phyloP scores from a whole-genome alignment of 2,329 filamentous ascomycete species.

The Arachnopeziza araneosa region DNA sequence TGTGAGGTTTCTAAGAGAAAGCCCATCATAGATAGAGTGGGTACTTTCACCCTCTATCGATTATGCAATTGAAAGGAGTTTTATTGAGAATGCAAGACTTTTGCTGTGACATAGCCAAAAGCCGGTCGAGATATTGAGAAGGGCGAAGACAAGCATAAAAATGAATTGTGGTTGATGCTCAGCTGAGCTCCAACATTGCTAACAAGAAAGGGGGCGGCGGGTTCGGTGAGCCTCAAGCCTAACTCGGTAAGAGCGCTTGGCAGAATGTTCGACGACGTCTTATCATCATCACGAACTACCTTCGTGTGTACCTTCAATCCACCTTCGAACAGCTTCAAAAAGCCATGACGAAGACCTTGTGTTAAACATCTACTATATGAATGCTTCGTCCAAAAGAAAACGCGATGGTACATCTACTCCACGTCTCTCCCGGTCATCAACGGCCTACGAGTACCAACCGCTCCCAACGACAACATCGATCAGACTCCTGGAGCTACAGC shows the following conservation, averaged over 20 bases:
- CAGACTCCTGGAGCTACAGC: conserved; percentile 1
- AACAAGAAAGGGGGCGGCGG: not conserved
- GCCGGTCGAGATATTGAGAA: too few species aligned
- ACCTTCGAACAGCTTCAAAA: not conserved
- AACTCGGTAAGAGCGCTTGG: not conserved
- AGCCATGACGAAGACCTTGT: not conserved
- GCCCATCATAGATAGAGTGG: too few species aligned
- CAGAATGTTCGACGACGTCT: not conserved
- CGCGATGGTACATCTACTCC: not conserved
- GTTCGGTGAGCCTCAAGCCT: not conserved
- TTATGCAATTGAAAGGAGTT: too few species aligned
- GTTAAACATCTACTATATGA: not conserved
- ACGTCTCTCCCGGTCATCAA: not conserved
- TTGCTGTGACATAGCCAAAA: too few species aligned
- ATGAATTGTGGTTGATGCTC: not conserved
- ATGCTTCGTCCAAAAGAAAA: conserved; percentile 1
- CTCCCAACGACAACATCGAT: conserved; percentile 1
- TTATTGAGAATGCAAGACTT: too few species aligned
- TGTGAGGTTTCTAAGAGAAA: too few species aligned
- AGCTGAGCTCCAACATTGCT: not conserved
- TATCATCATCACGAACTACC: not conserved
- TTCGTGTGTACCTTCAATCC: not conserved
- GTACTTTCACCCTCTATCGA: too few species aligned
- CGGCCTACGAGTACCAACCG: not conserved
- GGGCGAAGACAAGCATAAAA: too few species aligned